phyloP scores from a whole-genome alignment of 2,329 filamentous ascomycete species.

The Fusarium incarnatum region DNA sequence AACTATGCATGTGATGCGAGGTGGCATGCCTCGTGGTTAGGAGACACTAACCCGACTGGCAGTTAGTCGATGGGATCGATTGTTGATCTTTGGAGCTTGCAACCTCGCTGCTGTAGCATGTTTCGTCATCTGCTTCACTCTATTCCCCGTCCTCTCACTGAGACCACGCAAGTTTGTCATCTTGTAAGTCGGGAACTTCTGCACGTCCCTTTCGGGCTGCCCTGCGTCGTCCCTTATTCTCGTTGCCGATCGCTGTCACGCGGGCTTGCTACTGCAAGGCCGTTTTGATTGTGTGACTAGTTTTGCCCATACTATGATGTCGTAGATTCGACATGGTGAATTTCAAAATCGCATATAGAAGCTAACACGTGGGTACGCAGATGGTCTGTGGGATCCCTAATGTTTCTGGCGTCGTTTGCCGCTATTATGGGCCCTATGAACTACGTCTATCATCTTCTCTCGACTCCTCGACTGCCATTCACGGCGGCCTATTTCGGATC shows the following conservation, averaged over 20 bases:
- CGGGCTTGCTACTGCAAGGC: constrained; percentile 14
- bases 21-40: constrained; percentile 57
- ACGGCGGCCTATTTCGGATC: constrained; percentile 95
- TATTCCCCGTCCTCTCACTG: constrained; percentile 85
- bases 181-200: constrained; percentile 75
- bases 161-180: constrained; percentile 95
- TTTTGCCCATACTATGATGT: constrained; percentile 33
- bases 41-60: constrained; percentile 53
- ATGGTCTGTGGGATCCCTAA: constrained; percentile 91
- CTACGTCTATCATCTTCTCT: constrained; percentile 87
- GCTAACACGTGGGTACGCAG: constrained; percentile 61
- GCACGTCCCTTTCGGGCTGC: constrained; percentile 4
- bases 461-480: constrained; percentile 87
- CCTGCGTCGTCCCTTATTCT: constrained; percentile 16
- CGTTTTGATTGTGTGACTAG: constrained; percentile 26
- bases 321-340: constrained; percentile 27
- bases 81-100: constrained; percentile 91
- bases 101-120: constrained; percentile 90
- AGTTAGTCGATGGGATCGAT: constrained; percentile 98
- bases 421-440: constrained; percentile 91
- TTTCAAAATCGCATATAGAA: constrained; percentile 25
- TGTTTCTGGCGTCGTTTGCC: constrained; percentile 93
- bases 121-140: constrained; percentile 91
- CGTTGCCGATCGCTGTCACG: constrained; percentile 33
- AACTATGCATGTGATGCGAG: constrained; percentile 57